Evolutionary conservation across 1,284 basidiomycete species (phyloP), one percentile per base, ranked within the genome.

Genomic region (Cutaneotrichosporon sp.): DNA sequence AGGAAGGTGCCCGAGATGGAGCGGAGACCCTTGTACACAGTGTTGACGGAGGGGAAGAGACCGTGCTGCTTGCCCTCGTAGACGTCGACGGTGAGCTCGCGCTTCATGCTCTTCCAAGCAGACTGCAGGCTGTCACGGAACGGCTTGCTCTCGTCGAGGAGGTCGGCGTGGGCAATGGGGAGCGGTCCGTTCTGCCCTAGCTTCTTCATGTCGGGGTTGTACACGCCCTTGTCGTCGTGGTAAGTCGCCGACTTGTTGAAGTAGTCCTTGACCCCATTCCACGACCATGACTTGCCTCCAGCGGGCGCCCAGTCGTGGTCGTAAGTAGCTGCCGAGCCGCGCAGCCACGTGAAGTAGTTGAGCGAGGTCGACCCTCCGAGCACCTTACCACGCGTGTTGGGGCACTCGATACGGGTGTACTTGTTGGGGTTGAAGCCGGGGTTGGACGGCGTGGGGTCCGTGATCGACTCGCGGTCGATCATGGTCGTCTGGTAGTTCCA

Each of bases 361-460:
- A 84, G 81, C 1, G 81, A 81, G 31, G 80, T 78, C 42, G 78
- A 76, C 1, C 83, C 83, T 26, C 83, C 83, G 3, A 85, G 76
- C 0, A 81, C 81, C 63, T 80, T 81, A 2, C 82, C 82, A 24
- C 80, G 67, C 1, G 48, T 39, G 22, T 55, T 55, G 39, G 49
- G 54, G 33, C 49, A 47, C 49, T 55, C 49, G 26, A 55, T 32
- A 22, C 54, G 54, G 1, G 54, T 55, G 47, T 54, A 54, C 33
- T 49, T 34, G 16, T 31, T n/a, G n/a, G n/a, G n/a, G n/a, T n/a
- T n/a, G 17, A 34, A 34, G 6, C 19, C 12, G 7, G 5, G 6
- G 33, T 34, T 34, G n/a, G n/a, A n/a, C n/a, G n/a, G n/a, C n/a
- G n/a, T n/a, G n/a, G n/a, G n/a, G n/a, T n/a, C n/a, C n/a, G n/a